A percentile compares a stretch with the other conserved stretches of the same genome.
phyloP scores from a whole-genome alignment of 2,329 filamentous ascomycete genomes.

The Diaporthe citri region DNA sequence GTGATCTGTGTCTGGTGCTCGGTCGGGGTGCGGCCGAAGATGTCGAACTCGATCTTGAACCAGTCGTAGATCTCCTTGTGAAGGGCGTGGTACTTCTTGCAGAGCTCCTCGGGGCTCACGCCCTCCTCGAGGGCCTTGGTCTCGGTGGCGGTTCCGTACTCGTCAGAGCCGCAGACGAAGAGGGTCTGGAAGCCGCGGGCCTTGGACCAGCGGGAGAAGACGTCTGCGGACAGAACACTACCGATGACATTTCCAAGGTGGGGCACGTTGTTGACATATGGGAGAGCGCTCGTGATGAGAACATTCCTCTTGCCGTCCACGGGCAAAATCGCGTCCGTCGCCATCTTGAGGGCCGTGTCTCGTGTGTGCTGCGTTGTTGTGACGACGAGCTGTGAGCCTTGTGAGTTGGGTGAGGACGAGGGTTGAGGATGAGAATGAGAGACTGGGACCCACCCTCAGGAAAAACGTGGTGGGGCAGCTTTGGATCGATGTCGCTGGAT shows the following conservation, averaged over 20 bases:
- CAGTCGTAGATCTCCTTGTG: conserved; percentile 94
- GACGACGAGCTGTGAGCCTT: neutral
- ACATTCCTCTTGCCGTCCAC: conserved; percentile 84
- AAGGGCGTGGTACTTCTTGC: conserved; percentile 91
- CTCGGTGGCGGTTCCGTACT: conserved; percentile 96
- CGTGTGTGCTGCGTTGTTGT: neutral
- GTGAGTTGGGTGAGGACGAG: neutral
- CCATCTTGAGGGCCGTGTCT: neutral
- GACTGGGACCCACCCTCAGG: conserved; percentile 2
- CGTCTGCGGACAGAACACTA: conserved; percentile 88
- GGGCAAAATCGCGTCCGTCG: conserved; percentile 67
- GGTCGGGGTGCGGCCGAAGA: conserved; percentile 94
- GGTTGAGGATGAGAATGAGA: conserved; percentile 2
- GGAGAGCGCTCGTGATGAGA: conserved; percentile 90
- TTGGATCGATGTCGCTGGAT: neutral
- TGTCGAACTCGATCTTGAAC: conserved; percentile 95
- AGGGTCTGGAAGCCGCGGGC: conserved; percentile 83
- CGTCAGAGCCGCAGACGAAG: conserved; percentile 88
- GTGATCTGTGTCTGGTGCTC: conserved; percentile 91
- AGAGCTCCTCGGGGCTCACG: conserved; percentile 84
- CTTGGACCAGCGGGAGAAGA: conserved; percentile 86
- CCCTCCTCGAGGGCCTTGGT: conserved; percentile 94
- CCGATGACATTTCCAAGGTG: conserved; percentile 92
- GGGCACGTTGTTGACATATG: conserved; percentile 84
- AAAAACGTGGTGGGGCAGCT: conserved; percentile 36